These are phyloP conservation scores for Globisporangium sylvaticum DNA, from an alignment of 352 stramenopile genomes.

Conservation along the genomic window DNA sequence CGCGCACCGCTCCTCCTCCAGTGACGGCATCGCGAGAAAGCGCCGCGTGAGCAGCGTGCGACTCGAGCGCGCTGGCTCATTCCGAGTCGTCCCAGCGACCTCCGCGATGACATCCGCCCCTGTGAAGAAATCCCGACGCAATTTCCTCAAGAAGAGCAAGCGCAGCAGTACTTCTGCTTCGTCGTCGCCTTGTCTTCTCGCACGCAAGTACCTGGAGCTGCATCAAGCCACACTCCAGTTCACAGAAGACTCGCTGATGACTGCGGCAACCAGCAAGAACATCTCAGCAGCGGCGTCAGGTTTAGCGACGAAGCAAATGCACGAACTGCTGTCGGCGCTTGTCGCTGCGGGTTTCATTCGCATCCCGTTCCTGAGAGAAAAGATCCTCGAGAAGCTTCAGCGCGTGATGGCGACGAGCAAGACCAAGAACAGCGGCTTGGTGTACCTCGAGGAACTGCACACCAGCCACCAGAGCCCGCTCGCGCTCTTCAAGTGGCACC, in stretches of 20 bases:
- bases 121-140: conserved; percentile 14
- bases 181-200: conserved; percentile 41
- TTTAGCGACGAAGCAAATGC: not conserved
- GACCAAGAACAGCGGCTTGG: not conserved
- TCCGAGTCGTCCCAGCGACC: conserved; percentile 12
- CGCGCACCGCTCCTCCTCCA: conserved; percentile 21
- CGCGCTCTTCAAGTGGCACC: conserved; percentile 54
- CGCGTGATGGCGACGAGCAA: conserved; percentile 19
- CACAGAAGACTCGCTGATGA: conserved; percentile 30
- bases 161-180: conserved; percentile 20
- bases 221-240: conserved; percentile 62
- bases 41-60: conserved; percentile 15
- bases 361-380: conserved; percentile 43
- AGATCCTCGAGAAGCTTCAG: conserved; percentile 46
- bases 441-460: conserved; percentile 2
- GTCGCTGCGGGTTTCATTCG: conserved; percentile 52
- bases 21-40: conserved; percentile 19
- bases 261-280: conserved; percentile 9
- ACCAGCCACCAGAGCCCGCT: conserved; percentile 28
- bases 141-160: conserved; percentile 20
- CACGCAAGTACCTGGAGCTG: conserved; percentile 52
- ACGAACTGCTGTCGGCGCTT: conserved; percentile 36
- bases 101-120: conserved; percentile 6
- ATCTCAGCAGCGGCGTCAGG: not conserved
- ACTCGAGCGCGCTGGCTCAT: conserved; percentile 11